phyloP scores from a whole-genome alignment of 2,329 filamentous ascomycete species.

The Ophiostoma sp. region DNA sequence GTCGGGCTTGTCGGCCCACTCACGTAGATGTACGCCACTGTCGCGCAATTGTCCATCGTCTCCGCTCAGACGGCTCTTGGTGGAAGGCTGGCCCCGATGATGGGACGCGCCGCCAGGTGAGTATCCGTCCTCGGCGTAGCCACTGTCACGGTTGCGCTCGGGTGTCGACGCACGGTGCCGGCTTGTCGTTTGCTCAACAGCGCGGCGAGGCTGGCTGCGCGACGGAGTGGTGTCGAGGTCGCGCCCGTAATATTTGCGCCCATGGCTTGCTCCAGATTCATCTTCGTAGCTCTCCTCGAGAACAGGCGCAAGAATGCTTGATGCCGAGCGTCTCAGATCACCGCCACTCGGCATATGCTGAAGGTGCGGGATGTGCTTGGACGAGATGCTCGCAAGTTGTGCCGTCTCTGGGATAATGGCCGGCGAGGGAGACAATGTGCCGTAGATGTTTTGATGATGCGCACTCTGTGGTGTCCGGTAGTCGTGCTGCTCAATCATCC shows the following conservation, averaged over 20 bases:
- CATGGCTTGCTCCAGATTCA: conserved; percentile 25
- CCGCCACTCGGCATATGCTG: conserved; percentile 19
- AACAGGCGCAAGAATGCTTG: conserved; percentile 47
- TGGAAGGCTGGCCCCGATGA: not conserved
- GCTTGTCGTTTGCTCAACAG: not conserved
- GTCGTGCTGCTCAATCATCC: conserved; percentile 9
- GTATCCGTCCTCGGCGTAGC: conserved; percentile 39
- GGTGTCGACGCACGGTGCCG: not conserved
- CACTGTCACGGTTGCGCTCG: conserved; percentile 45
- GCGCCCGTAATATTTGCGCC: conserved; percentile 26
- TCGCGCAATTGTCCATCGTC: conserved; percentile 41
- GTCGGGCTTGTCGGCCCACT: conserved; percentile 33
- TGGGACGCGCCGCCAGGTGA: not conserved
- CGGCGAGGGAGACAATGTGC: conserved; percentile 21
- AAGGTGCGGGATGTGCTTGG: conserved; percentile 19
- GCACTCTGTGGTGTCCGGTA: not conserved
- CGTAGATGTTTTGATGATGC: not conserved
- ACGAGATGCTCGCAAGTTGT: conserved; percentile 14
- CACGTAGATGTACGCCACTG: conserved; percentile 53
- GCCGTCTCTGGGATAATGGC: conserved; percentile 19
- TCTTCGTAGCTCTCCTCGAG: conserved; percentile 47
- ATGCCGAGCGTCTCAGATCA: conserved; percentile 26
- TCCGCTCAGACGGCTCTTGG: conserved; percentile 9
- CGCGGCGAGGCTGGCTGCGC: conserved; percentile 14
- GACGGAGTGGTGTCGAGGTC: conserved; percentile 22